These are phyloP conservation scores for Paramecium bursaria DNA, from an alignment of 73 alveolate species.

Conservation along the genomic window DNA sequence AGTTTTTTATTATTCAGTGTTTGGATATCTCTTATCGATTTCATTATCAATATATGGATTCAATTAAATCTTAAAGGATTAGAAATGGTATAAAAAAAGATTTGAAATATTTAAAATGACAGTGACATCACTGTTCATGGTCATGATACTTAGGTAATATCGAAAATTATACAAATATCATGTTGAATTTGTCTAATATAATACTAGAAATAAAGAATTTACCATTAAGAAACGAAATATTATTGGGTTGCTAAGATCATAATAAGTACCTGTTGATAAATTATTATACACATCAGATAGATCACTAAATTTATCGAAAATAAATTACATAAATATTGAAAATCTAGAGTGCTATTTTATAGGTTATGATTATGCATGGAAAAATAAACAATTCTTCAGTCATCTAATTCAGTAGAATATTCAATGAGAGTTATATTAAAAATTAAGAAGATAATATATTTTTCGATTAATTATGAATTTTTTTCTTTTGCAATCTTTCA, in stretches of 20 bases:
- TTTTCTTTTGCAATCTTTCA: too few species aligned
- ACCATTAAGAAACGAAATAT: slow-evolving; percentile 47
- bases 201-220: slow-evolving; percentile 23
- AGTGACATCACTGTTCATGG: slow-evolving; percentile 33
- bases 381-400: slow-evolving; percentile 58
- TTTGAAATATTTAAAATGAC: slow-evolving; percentile 18
- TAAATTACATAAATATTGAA: slow-evolving; percentile 63
- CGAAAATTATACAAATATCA: slow-evolving; percentile 37
- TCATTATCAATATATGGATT: slow-evolving; percentile 40
- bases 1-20: background rate
- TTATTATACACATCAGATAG: slow-evolving; percentile 54
- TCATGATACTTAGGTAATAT: background rate
- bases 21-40: background rate
- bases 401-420: slow-evolving; percentile 60
- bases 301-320: slow-evolving; percentile 39
- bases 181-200: slow-evolving; percentile 45
- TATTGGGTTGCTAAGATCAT: slow-evolving; percentile 1
- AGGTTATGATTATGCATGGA: slow-evolving; percentile 66
- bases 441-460: too few species aligned
- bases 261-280: background rate
- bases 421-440: slow-evolving; percentile 20
- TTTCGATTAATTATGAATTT: too few species aligned
- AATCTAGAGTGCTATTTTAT: slow-evolving; percentile 60
- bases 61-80: slow-evolving; percentile 8
- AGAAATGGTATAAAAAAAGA: slow-evolving; percentile 15